Percentiles rank a stretch among this genome's conserved stretches.
Evolutionary conservation across 2,329 filamentous ascomycete species (phyloP).

Genomic region (Apiospora saccharicola): DNA sequence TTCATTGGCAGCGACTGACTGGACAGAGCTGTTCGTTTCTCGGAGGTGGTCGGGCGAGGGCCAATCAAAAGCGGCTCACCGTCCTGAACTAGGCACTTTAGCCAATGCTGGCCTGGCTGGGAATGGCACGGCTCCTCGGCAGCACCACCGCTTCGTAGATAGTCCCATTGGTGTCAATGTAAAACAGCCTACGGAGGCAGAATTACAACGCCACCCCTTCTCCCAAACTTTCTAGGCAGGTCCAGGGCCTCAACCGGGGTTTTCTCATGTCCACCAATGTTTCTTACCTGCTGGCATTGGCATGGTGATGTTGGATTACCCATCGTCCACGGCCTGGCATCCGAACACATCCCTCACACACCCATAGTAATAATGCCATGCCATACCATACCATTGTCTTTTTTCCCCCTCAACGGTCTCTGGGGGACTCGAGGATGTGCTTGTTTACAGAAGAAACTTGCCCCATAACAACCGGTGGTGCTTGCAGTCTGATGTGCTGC

Average conservation of each 20-base stretch:
- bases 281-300: constrained; percentile 17
- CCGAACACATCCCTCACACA: background rate
- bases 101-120: constrained; percentile 12
- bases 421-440: background rate
- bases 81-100: constrained; percentile 22
- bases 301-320: background rate
- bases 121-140: constrained; percentile 22
- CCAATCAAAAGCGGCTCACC: constrained; percentile 8
- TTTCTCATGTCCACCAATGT: constrained; percentile 22
- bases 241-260: constrained; percentile 21
- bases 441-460: constrained; percentile 11
- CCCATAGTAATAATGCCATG: background rate
- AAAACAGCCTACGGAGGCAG: constrained; percentile 46
- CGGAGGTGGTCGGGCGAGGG: background rate
- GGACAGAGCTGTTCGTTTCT: background rate
- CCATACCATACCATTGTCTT: background rate
- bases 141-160: constrained; percentile 23
- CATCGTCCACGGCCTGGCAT: constrained; percentile 1
- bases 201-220: constrained; percentile 33
- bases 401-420: background rate
- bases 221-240: constrained; percentile 21
- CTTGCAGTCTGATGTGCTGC: background rate
- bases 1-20: background rate
- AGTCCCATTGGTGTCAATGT: constrained; percentile 43
- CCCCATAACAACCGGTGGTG: background rate